A percentile compares a stretch with the other conserved stretches of the same genome.
These are phyloP conservation scores for Wickerhamiella sorbophila DNA, from an alignment of 805 yeast species.

Conservation along the genomic window DNA sequence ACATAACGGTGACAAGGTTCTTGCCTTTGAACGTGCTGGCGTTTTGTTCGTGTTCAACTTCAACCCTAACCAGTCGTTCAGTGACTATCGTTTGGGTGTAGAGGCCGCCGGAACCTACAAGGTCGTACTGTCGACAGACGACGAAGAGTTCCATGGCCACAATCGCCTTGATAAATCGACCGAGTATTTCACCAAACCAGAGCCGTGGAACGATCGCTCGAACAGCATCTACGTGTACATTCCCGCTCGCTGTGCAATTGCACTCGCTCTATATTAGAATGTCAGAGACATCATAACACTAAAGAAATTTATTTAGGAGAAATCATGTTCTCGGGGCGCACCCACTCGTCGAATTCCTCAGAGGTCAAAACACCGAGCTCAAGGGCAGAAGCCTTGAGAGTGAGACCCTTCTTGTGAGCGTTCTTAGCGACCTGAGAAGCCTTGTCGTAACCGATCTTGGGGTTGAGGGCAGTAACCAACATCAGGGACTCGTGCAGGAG, in stretches of 20 bases:
- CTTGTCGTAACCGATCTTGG: conserved; percentile 94
- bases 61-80: conserved; percentile 68
- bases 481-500: conserved; percentile 86
- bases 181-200: conserved; percentile 54
- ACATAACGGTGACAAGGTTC: conserved; percentile 75
- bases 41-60: conserved; percentile 78
- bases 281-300: background rate
- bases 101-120: conserved; percentile 63
- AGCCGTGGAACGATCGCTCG: conserved; percentile 65
- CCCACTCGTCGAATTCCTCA: conserved; percentile 92
- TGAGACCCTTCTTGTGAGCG: conserved; percentile 95
- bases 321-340: conserved; percentile 94
- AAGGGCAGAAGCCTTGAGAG: conserved; percentile 86
- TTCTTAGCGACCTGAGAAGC: conserved; percentile 98
- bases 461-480: conserved; percentile 97
- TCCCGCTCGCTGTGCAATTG: conserved; percentile 63
- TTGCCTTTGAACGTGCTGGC: conserved; percentile 81
- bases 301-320: conserved; percentile 46
- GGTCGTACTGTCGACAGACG: conserved; percentile 64
- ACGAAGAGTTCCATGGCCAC: conserved; percentile 66
- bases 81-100: conserved; percentile 86
- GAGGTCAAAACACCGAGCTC: conserved; percentile 74
- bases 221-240: conserved; percentile 66
- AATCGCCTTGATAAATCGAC: conserved; percentile 43
- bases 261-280: conserved; percentile 32